Conservation (phyloP, 1,139 yeast species). For the Hyphopichia burtonii region DNA sequence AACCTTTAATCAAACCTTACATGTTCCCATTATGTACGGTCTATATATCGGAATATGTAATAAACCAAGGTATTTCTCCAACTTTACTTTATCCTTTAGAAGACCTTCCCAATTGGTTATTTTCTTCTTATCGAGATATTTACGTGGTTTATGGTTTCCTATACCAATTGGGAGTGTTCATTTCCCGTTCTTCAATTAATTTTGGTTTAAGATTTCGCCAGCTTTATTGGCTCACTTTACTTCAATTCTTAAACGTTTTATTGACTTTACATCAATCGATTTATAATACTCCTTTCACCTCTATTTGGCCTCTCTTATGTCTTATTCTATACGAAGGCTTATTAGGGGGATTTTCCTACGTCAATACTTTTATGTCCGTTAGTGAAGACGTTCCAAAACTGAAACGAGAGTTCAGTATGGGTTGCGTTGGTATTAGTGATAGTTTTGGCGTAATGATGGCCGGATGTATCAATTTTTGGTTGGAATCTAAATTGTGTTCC, state of each 20-base stretch:
- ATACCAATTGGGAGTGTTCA: slow-evolving; percentile 89
- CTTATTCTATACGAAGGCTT: slow-evolving; percentile 83
- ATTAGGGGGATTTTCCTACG: slow-evolving; percentile 87
- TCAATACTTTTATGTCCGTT: slow-evolving; percentile 80
- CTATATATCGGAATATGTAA: slow-evolving; percentile 81
- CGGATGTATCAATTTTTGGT: slow-evolving; percentile 68
- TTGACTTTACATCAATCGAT: slow-evolving; percentile 65
- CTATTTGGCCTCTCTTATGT: slow-evolving; percentile 58
- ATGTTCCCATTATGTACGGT: slow-evolving; percentile 85
- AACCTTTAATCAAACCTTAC: slow-evolving; percentile 60
- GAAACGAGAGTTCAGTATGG: slow-evolving; percentile 84
- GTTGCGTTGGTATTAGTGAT: slow-evolving; percentile 91
- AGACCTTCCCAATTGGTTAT: slow-evolving; percentile 58
- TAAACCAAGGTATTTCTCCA: slow-evolving; percentile 90
- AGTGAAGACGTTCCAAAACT: slow-evolving; percentile 56
- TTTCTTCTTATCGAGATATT: slow-evolving; percentile 72
- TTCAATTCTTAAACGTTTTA: slow-evolving; percentile 68
- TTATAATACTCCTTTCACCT: slow-evolving; percentile 51
- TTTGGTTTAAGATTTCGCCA: slow-evolving; percentile 56
- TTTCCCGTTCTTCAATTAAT: slow-evolving; percentile 80
- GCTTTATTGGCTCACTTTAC: slow-evolving; percentile 59
- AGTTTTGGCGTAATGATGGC: slow-evolving; percentile 85
- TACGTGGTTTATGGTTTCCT: slow-evolving; percentile 92
- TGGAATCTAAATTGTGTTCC: slow-evolving; percentile 72
- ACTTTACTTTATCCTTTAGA: slow-evolving; percentile 76